These are phyloP conservation scores for Annulohypoxylon maeteangense DNA, from an alignment of 495 filamentous ascomycete species.

Conservation along the genomic window DNA sequence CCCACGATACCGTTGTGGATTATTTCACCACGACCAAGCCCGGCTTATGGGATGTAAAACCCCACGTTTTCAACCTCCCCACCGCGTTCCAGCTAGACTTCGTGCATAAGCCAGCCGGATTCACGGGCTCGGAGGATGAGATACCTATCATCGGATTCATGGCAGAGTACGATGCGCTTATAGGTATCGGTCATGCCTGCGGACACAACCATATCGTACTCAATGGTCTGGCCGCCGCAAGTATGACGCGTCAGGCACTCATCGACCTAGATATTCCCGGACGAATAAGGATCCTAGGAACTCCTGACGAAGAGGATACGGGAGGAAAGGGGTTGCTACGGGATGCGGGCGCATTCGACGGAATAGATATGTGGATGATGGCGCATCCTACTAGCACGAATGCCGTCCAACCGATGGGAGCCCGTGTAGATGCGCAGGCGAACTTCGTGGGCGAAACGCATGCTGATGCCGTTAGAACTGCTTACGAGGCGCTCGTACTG, in stretches of 20 bases:
- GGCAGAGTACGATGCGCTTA: conserved; percentile 59
- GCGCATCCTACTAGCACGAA: conserved; percentile 51
- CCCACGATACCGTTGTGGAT: conserved; percentile 59
- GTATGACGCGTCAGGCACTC: conserved; percentile 53
- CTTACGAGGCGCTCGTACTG: conserved; percentile 37
- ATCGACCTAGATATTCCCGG: conserved; percentile 58
- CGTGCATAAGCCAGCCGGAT: conserved; percentile 47
- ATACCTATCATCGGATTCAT: conserved; percentile 57
- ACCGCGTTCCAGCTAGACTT: conserved; percentile 58
- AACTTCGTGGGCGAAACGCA: conserved; percentile 29
- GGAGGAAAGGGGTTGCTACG: conserved; percentile 66
- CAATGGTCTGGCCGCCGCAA: conserved; percentile 57
- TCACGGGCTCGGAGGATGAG: conserved; percentile 47
- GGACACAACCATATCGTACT: conserved; percentile 62
- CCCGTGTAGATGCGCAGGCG: conserved; percentile 34
- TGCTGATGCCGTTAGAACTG: conserved; percentile 31
- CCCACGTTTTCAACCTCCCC: conserved; percentile 52
- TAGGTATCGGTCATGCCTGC: conserved; percentile 60
- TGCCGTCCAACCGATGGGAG: conserved; percentile 44
- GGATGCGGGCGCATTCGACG: conserved; percentile 64
- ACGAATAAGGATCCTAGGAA: conserved; percentile 62
- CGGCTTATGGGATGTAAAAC: conserved; percentile 55
- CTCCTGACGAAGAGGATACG: conserved; percentile 68
- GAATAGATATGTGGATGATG: conserved; percentile 65
- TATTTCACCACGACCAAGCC: conserved; percentile 52